Evolutionary conservation across 352 stramenopile species (phyloP).

Genomic region (Phytophthora megakarya): DNA sequence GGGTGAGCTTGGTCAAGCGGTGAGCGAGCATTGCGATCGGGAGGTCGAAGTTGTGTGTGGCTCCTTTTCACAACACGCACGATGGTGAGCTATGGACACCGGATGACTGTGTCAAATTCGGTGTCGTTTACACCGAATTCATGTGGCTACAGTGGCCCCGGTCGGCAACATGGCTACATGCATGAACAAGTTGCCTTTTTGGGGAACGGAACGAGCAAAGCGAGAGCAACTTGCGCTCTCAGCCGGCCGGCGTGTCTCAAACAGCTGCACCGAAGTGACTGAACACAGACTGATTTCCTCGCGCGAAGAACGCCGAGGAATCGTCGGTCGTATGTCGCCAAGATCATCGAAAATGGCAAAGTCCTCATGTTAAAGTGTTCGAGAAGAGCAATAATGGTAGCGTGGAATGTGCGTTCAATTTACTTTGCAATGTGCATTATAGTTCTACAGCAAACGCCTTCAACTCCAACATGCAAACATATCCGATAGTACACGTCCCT

Average conservation of each 20-base stretch:
- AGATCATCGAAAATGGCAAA: not conserved
- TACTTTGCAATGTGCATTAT: conserved; percentile 47
- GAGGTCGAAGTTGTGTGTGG: conserved; percentile 22
- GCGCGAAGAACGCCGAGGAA: conserved; percentile 12
- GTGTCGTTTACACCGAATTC: not conserved
- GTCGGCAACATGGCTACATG: conserved; percentile 5
- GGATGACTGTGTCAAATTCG: not conserved
- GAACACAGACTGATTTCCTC: conserved; percentile 11
- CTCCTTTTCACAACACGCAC: conserved; percentile 3
- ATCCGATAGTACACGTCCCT: conserved; percentile 28
- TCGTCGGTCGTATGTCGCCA: conserved; percentile 14
- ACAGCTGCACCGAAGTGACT: conserved; percentile 25
- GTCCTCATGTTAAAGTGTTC: no score
- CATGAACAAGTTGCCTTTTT: conserved; percentile 18
- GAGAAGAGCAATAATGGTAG: no score
- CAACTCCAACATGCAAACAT: conserved; percentile 37
- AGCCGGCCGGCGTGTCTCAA: conserved; percentile 21
- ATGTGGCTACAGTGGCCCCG: not conserved
- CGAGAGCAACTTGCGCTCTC: not conserved
- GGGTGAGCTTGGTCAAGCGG: conserved; percentile 33
- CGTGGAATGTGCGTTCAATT: conserved; percentile 35
- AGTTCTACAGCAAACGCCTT: conserved; percentile 41
- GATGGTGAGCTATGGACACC: conserved; percentile 1
- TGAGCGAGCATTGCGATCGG: conserved; percentile 25
- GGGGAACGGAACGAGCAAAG: conserved; percentile 11